phyloP scores from a whole-genome alignment of 352 stramenopile genomes.

The Pythium brachiatum region DNA sequence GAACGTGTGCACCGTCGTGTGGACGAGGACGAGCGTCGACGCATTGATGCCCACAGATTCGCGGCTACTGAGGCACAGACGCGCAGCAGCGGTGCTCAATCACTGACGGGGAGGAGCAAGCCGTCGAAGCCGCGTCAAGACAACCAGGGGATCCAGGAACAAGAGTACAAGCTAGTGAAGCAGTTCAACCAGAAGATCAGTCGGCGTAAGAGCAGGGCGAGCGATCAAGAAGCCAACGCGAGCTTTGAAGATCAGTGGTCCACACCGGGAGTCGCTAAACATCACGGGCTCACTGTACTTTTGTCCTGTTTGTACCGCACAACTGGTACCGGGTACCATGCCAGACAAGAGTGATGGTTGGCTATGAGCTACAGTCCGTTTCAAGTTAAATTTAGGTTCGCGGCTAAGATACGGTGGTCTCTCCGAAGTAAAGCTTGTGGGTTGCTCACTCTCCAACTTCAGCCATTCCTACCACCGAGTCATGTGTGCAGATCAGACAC shows the following conservation, averaged over 20 bases:
- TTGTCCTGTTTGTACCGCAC: background rate
- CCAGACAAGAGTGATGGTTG: background rate
- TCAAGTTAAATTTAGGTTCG: no score
- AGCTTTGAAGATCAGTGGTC: conserved; percentile 2
- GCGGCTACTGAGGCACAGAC: conserved; percentile 5
- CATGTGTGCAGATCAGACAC: no score
- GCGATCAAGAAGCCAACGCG: conserved; percentile 4
- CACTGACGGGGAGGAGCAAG: no score
- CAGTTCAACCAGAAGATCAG: background rate
- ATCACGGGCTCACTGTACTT: background rate
- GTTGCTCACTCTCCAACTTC: no score
- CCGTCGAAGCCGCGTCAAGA: background rate
- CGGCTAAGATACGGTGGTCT: no score
- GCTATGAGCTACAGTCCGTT: no score
- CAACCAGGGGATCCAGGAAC: conserved; percentile 2
- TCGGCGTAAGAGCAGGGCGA: conserved; percentile 12
- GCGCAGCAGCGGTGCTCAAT: conserved; percentile 20
- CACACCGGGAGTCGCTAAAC: background rate
- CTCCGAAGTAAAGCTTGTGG: no score
- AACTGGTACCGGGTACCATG: no score
- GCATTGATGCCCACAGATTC: conserved; percentile 11
- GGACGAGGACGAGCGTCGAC: conserved; percentile 24
- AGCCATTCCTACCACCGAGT: no score
- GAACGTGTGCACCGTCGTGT: conserved; percentile 9
- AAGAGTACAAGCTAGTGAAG: conserved; percentile 16